phyloP scores from a whole-genome alignment of 2,329 filamentous ascomycete species.

The Allantophomopsis lycopodina region DNA sequence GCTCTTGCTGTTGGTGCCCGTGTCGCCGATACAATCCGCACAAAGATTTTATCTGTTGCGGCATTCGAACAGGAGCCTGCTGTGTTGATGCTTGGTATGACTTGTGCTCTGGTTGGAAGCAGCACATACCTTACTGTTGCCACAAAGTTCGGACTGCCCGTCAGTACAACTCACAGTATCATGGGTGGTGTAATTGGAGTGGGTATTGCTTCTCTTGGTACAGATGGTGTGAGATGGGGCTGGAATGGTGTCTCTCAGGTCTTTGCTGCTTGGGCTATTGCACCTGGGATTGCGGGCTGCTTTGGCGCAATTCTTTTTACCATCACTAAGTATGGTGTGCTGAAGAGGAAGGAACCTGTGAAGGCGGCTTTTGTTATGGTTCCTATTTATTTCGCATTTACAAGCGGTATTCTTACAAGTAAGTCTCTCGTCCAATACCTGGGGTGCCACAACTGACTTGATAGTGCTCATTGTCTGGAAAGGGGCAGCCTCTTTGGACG shows the following conservation, averaged over 20 bases:
- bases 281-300: constrained; percentile 36
- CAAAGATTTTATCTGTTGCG: constrained; percentile 36
- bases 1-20: constrained; percentile 45
- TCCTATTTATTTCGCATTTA: constrained; percentile 27
- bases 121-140: constrained; percentile 41
- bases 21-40: constrained; percentile 47
- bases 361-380: constrained; percentile 24
- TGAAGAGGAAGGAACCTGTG: constrained; percentile 25
- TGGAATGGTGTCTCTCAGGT: constrained; percentile 43
- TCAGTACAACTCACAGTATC: constrained; percentile 48
- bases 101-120: constrained; percentile 37
- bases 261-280: constrained; percentile 46
- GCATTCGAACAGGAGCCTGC: constrained; percentile 32
- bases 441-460: background rate
- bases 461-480: constrained; percentile 23
- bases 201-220: constrained; percentile 39
- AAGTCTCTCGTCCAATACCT: constrained; percentile 3
- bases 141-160: constrained; percentile 38
- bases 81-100: constrained; percentile 44
- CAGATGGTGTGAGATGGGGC: constrained; percentile 38
- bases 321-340: constrained; percentile 27
- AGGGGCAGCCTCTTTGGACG: constrained; percentile 21
- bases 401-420: constrained; percentile 24
- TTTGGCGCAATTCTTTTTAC: constrained; percentile 35
- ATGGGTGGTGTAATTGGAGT: constrained; percentile 45